Base-by-base conservation (phyloP, 768 basidiomycete species). In the Solioccasus polychromus region DNA sequence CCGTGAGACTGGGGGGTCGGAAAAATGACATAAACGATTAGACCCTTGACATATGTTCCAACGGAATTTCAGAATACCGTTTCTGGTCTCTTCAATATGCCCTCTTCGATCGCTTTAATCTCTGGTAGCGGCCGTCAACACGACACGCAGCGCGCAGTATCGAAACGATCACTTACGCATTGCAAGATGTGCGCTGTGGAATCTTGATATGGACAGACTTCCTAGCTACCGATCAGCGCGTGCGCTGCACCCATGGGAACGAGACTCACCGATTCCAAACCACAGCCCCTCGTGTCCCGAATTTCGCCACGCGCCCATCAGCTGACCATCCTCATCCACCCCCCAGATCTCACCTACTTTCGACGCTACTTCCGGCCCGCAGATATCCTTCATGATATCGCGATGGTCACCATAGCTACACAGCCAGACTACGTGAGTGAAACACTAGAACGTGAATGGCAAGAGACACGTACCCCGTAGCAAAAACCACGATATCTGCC, bases 301-400 rank as follows among this genome's bases (percentile, higher is more conserved):
- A 12, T 51, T 43, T 24, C 44, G 42, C 43, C 49, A 53, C 26
- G 39, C 64, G 1, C 74, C 73, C 8, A 70, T 62, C 20, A 79
- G 51, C 57, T 84, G 79, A 1, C 81, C 80, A 60, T 87, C 79
- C 24, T 70, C 64, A 53, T 82, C 70, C 25, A 83, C 47, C 23
- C 82, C 76, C 85, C 82, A 78, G 15, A 83, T 62, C 15, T 71
- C 63, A 39, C 73, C 66, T 47, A 80, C 64, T 48, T 71, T 63
- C 36, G 68, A 55, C 1, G 66, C 70, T 4, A 75, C 53, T n/a
- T 73, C 68, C 10, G 72, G 64, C 0, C 73, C 77, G 25, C 76
- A 71, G 10, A 83, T 64, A 18, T 61, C 53, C 34, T 59, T 58
- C 35, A 75, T 55, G 14, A 67, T 61, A 9, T 68, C 61, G 19